phyloP scores from a whole-genome alignment of 352 stramenopile species.

The Globisporangium nagaii region DNA sequence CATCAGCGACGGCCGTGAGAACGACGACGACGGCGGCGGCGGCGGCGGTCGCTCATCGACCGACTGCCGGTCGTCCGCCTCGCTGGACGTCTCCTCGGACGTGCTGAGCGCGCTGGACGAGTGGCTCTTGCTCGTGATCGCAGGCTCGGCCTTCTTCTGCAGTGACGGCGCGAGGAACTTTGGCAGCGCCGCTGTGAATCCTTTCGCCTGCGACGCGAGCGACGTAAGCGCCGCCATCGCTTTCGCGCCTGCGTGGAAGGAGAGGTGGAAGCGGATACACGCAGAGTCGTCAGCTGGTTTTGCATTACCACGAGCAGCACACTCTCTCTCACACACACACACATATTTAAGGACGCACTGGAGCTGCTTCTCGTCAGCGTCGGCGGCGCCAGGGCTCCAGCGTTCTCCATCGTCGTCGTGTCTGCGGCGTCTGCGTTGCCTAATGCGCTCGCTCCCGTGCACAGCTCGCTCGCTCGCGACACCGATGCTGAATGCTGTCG shows the following conservation, averaged over 20 bases:
- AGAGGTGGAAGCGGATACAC: neutral
- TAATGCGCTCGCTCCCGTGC: neutral
- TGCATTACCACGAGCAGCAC: neutral
- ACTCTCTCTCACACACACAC: neutral
- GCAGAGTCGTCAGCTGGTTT: neutral
- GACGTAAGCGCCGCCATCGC: constrained; percentile 10
- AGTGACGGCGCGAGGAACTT: constrained; percentile 4
- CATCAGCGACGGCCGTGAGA: neutral
- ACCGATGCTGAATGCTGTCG: neutral
- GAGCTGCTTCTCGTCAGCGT: constrained; percentile 5
- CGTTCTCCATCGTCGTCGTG: neutral
- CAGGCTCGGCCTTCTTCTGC: neutral
- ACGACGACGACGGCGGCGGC: neutral
- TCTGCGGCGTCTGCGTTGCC: neutral
- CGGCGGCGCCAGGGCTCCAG: neutral
- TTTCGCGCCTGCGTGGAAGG: constrained; percentile 1
- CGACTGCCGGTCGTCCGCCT: neutral
- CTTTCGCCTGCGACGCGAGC: constrained; percentile 12
- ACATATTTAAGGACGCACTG: constrained; percentile 3
- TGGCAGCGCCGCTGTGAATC: constrained; percentile 10
- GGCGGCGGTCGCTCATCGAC: neutral
- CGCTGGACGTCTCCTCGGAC: constrained; percentile 5
- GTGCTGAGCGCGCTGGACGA: constrained; percentile 8
- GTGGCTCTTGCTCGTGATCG: neutral
- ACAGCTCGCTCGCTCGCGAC: neutral